Conservation (phyloP, 2,329 filamentous ascomycete species). For the Paecilomyces formosus region DNA sequence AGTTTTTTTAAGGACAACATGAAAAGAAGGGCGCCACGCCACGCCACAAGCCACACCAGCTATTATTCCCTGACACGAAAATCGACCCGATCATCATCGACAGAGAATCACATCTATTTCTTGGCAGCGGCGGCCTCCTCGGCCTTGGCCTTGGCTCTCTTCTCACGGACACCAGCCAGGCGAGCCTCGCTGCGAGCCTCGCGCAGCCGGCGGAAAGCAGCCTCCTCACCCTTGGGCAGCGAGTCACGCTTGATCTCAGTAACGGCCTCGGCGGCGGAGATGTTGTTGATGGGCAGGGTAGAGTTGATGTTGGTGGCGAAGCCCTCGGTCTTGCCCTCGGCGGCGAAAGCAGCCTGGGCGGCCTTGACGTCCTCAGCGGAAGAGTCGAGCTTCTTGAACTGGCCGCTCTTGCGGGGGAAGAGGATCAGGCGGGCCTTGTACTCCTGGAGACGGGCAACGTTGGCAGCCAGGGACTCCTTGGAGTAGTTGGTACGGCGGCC, state of each 20-base stretch:
- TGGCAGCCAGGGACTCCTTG: slow-evolving; percentile 87
- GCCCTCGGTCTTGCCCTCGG: slow-evolving; percentile 44
- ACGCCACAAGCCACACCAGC: slow-evolving; percentile 20
- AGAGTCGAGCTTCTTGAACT: slow-evolving; percentile 88
- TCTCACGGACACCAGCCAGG: slow-evolving; percentile 77
- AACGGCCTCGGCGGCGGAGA: slow-evolving; percentile 50
- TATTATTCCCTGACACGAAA: slow-evolving; percentile 27
- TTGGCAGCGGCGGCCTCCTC: slow-evolving; percentile 55
- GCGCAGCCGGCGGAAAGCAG: slow-evolving; percentile 81
- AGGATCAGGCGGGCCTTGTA: slow-evolving; percentile 95
- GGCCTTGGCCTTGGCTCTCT: slow-evolving; percentile 80
- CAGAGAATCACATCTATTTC: slow-evolving; percentile 39
- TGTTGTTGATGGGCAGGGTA: slow-evolving; percentile 66
- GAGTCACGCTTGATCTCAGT: slow-evolving; percentile 75
- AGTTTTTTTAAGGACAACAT: slow-evolving; percentile 5
- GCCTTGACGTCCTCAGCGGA: slow-evolving; percentile 74
- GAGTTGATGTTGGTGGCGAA: slow-evolving; percentile 47
- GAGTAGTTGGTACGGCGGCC: slow-evolving; percentile 93
- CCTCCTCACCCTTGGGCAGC: slow-evolving; percentile 70
- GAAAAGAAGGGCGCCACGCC: slow-evolving; percentile 27
- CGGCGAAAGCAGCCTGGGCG: slow-evolving; percentile 49
- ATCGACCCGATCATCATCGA: slow-evolving; percentile 34
- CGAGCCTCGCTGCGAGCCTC: slow-evolving; percentile 76
- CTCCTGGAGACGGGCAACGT: slow-evolving; percentile 95
- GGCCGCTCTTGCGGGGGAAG: slow-evolving; percentile 91